These are phyloP conservation scores for Strobilomyces confusus DNA, from an alignment of 768 basidiomycete species.

Conservation along the genomic window DNA sequence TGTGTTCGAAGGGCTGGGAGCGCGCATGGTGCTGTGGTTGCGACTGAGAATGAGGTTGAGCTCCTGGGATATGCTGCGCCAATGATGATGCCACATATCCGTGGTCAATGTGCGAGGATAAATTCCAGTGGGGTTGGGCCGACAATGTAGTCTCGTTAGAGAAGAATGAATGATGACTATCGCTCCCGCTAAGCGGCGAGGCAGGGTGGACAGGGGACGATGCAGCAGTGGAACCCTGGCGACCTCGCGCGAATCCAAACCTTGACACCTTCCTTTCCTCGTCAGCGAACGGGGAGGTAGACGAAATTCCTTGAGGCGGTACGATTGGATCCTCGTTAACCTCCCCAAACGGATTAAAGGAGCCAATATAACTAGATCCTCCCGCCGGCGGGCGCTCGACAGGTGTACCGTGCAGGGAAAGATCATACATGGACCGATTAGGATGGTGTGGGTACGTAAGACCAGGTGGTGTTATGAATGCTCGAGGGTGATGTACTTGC, in stretches of 20 bases:
- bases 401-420: constrained; percentile 36
- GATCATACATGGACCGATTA: constrained; percentile 53
- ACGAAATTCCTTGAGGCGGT: constrained; percentile 26
- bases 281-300: constrained; percentile 51
- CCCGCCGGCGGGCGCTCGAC: constrained; percentile 45
- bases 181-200: constrained; percentile 51
- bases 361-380: constrained; percentile 59
- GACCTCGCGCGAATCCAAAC: constrained; percentile 76
- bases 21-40: constrained; percentile 37
- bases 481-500: constrained; percentile 26
- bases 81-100: constrained; percentile 47
- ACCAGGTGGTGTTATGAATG: constrained; percentile 50
- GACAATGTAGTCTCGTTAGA: constrained; percentile 37
- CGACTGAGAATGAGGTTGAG: constrained; percentile 31
- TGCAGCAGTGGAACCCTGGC: constrained; percentile 52
- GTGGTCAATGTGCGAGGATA: constrained; percentile 38
- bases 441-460: constrained; percentile 46
- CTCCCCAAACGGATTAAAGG: constrained; percentile 81
- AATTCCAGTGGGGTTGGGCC: constrained; percentile 43
- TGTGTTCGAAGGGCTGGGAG: constrained; percentile 56
- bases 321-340: constrained; percentile 42
- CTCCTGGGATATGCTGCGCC: constrained; percentile 42
- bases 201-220: constrained; percentile 57
- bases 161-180: constrained; percentile 47
- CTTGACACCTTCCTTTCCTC: constrained; percentile 64